Percentiles rank a stretch among this genome's conserved stretches.
phyloP scores from a whole-genome alignment of 768 basidiomycete genomes.

The Amyloporia xantha region DNA sequence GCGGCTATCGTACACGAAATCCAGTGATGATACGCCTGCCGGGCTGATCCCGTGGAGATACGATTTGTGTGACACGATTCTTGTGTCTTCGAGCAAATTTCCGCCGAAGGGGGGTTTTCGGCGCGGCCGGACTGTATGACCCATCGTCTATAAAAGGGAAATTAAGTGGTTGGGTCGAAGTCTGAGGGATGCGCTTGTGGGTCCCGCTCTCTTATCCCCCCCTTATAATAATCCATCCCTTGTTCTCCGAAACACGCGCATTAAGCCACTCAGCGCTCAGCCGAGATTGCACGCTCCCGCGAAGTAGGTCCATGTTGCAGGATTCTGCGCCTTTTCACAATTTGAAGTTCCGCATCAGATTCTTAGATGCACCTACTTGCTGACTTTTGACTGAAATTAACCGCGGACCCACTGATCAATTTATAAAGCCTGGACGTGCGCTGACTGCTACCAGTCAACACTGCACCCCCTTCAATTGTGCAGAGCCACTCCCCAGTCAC shows the following conservation, averaged over 20 bases:
- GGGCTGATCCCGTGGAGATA: not conserved
- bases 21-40: not conserved
- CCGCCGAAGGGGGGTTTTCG: not conserved
- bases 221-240: not conserved
- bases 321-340: not conserved
- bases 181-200: conserved; percentile 1
- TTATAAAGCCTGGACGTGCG: not conserved
- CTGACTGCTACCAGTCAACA: too few relatives aligned
- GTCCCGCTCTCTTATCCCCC: not conserved
- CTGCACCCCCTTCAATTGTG: not conserved
- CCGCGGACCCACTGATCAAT: conserved; percentile 1
- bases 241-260: not conserved
- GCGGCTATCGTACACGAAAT: not conserved
- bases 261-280: not conserved
- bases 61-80: not conserved
- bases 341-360: conserved; percentile 2
- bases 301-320: conserved; percentile 7
- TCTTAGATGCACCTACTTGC: not conserved
- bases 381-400: not conserved
- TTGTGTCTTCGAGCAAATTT: not conserved
- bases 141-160: not conserved
- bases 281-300: not conserved
- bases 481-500: not conserved
- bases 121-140: not conserved
- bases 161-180: not conserved